phyloP scores from a whole-genome alignment of 768 basidiomycete genomes.

The Leccinum arenicola region DNA sequence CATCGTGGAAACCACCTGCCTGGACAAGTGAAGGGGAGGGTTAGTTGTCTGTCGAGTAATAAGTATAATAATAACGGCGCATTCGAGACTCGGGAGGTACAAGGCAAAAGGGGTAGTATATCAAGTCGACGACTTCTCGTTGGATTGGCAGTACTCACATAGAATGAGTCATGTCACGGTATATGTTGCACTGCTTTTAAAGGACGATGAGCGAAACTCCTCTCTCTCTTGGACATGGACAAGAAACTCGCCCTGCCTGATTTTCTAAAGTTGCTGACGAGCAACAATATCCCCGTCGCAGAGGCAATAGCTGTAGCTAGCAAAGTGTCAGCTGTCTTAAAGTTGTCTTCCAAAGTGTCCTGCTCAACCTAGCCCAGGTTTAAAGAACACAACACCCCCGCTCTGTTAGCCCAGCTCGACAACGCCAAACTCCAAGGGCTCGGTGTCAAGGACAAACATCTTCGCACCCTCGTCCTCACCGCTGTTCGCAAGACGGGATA shows the following conservation, averaged over 20 bases:
- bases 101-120: constrained; percentile 22
- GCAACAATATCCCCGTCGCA: constrained; percentile 50
- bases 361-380: constrained; percentile 48
- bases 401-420: constrained; percentile 54
- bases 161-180: constrained; percentile 1
- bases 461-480: constrained; percentile 54
- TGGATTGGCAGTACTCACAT: constrained; percentile 4
- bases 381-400: constrained; percentile 63
- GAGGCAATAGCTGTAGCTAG: constrained; percentile 70
- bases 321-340: constrained; percentile 53
- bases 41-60: constrained; percentile 13
- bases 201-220: constrained; percentile 3
- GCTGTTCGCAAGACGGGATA: constrained; percentile 69
- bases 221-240: constrained; percentile 18
- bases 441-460: constrained; percentile 64
- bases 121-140: constrained; percentile 12
- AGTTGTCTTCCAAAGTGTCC: neutral
- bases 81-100: constrained; percentile 1
- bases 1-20: constrained; percentile 83
- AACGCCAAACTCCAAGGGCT: constrained; percentile 55
- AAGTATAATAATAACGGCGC: neutral
- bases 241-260: constrained; percentile 57
- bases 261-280: constrained; percentile 66
- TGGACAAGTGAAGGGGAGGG: constrained; percentile 48
- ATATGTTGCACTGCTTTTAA: neutral